A percentile compares a stretch with the other conserved stretches of the same genome.
These are phyloP conservation scores for Oryza nivara DNA, from an alignment of 176 grass and related monocot species.

Conservation along the genomic window DNA sequence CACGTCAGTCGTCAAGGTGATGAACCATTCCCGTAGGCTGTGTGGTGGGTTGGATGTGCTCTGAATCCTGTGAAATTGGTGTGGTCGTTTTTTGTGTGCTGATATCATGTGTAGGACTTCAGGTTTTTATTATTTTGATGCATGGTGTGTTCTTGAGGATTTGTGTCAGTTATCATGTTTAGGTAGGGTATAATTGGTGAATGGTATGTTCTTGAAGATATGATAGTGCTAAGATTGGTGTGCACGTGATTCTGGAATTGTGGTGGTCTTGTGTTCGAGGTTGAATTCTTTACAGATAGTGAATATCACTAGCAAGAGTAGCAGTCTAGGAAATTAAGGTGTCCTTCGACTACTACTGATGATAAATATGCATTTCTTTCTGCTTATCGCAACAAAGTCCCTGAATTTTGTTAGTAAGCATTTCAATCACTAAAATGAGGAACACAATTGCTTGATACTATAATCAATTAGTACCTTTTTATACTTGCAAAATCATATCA, in stretches of 20 bases:
- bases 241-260: not conserved
- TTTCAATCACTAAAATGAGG: not conserved
- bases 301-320: not conserved
- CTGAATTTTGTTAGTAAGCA: not conserved
- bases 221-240: constrained; percentile 4
- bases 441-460: not conserved
- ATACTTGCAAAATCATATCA: not conserved
- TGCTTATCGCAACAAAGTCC: not conserved
- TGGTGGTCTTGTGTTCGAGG: not conserved
- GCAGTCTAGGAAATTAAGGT: not conserved
- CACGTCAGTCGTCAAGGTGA: constrained; percentile 58
- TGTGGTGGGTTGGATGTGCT: constrained; percentile 8
- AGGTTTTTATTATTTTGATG: not conserved
- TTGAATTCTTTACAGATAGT: not conserved
- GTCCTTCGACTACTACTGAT: not conserved
- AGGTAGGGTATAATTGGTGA: not conserved
- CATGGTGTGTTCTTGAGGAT: not conserved
- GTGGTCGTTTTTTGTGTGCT: not conserved
- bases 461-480: not conserved
- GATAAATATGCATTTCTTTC: not conserved
- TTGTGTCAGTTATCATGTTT: not conserved
- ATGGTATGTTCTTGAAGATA: not conserved
- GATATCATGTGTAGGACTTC: not conserved
- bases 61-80: not conserved
- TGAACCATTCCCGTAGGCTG: constrained; percentile 10